These are phyloP conservation scores for Canavalia gladiata DNA, from an alignment of 306 rosid species.

Conservation along the genomic window DNA sequence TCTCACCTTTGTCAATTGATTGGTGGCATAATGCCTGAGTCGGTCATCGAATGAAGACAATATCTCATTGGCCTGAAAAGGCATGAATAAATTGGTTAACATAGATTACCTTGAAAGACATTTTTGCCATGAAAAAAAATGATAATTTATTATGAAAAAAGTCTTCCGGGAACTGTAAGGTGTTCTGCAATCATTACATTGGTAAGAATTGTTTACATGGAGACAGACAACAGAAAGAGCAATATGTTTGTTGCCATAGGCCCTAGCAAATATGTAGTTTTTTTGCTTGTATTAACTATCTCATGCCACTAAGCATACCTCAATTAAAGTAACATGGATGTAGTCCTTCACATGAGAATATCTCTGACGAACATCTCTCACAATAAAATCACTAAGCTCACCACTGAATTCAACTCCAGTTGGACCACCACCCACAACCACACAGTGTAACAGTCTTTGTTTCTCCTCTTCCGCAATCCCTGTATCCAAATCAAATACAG, in stretches of 20 bases:
- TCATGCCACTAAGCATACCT: conserved; percentile 65
- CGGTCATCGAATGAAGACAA: conserved; percentile 92
- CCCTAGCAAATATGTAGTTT: background rate
- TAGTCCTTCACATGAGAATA: conserved; percentile 92
- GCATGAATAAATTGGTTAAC: conserved; percentile 50
- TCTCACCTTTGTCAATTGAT: conserved; percentile 87
- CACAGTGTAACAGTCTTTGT: conserved; percentile 84
- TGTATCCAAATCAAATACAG: conserved; percentile 55
- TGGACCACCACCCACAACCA: conserved; percentile 99
- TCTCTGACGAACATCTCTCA: conserved; percentile 84
- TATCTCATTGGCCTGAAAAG: conserved; percentile 87
- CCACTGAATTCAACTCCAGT: conserved; percentile 99
- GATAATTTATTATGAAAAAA: background rate
- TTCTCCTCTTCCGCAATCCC: conserved; percentile 85
- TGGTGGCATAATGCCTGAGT: conserved; percentile 83
- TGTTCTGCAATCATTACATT: conserved; percentile 8
- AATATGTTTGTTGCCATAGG: background rate
- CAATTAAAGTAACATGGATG: conserved; percentile 88
- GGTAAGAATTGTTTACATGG: conserved; percentile 17
- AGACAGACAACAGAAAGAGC: conserved; percentile 19
- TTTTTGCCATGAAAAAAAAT: conserved; percentile 13
- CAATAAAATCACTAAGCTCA: conserved; percentile 95
- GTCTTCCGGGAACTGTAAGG: conserved; percentile 10
- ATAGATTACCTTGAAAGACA: conserved; percentile 37
- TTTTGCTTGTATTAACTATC: conserved; percentile 35